Conservation (phyloP, 75 land plant genomes). For the Picea glauca region DNA sequence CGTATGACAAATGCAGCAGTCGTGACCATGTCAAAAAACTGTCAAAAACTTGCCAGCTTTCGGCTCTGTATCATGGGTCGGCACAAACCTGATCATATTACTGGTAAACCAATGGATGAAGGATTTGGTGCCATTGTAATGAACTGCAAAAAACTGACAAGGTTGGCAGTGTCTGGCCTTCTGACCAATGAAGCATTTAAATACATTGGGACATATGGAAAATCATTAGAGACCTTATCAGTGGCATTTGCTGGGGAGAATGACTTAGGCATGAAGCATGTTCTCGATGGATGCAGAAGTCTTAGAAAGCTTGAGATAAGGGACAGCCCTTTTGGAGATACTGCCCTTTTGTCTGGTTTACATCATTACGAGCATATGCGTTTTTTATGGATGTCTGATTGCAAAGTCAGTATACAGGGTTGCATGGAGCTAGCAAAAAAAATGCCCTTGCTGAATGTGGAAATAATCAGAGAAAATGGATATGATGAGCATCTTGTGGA, state of each 20-base stretch:
- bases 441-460: slow-evolving; percentile 73
- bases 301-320: slow-evolving; percentile 91
- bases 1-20: slow-evolving; percentile 92
- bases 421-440: slow-evolving; percentile 59
- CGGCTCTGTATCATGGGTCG: slow-evolving; percentile 88
- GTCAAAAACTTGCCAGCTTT: slow-evolving; percentile 67
- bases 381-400: slow-evolving; percentile 91
- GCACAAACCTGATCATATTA: slow-evolving; percentile 52
- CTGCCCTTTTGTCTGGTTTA: slow-evolving; percentile 64
- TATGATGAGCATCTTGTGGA: slow-evolving; percentile 48
- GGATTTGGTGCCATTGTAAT: slow-evolving; percentile 92
- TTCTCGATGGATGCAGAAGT: slow-evolving; percentile 74
- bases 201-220: slow-evolving; percentile 78
- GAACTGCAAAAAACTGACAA: slow-evolving; percentile 71
- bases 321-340: slow-evolving; percentile 92
- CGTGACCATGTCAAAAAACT: slow-evolving; percentile 66
- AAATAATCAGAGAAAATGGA: slow-evolving; percentile 44
- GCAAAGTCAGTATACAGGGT: slow-evolving; percentile 51
- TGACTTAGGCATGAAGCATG: slow-evolving; percentile 58
- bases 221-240: slow-evolving; percentile 74
- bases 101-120: slow-evolving; percentile 79
- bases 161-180: slow-evolving; percentile 83
- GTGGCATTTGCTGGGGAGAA: slow-evolving; percentile 93
- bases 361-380: slow-evolving; percentile 87
- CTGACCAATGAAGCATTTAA: slow-evolving; percentile 80